Conservation (phyloP, 208 protist species). For the Leishmania mexicana region DNA sequence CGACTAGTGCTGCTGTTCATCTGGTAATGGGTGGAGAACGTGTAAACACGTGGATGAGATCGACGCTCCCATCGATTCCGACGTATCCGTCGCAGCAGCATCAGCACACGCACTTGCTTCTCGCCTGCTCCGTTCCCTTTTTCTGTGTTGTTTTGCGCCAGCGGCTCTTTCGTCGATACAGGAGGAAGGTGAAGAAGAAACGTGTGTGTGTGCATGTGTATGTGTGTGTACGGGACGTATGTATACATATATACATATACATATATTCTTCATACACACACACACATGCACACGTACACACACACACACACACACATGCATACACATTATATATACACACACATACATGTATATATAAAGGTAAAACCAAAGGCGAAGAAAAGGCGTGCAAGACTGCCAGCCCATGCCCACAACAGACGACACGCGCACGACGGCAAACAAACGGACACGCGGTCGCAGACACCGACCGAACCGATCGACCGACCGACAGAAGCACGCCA, state of each 20-base stretch:
- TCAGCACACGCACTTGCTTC: neutral
- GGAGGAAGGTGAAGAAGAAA: neutral
- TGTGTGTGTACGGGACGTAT: no score
- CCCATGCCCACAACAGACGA: no score
- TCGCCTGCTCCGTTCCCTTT: neutral
- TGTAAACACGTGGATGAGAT: neutral
- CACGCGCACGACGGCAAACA: neutral
- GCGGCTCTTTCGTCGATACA: neutral
- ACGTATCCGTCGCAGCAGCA: neutral
- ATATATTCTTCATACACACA: no score
- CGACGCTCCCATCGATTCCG: neutral
- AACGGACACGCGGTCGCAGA: neutral
- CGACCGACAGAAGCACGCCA: neutral
- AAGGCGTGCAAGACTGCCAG: no score
- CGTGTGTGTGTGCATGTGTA: neutral
- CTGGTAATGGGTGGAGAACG: neutral
- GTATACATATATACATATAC: no score
- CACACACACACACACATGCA: slow-evolving; percentile 10
- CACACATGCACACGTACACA: neutral
- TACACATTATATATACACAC: neutral
- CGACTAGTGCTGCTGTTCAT: neutral
- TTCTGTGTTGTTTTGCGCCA: neutral
- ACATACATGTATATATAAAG: neutral
- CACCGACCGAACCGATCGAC: no score
- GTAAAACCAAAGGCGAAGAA: no score